Percentiles rank a stretch among this genome's conserved stretches.
These are phyloP conservation scores for Astrothelium subdiscretum DNA, from an alignment of 495 filamentous ascomycete genomes.

Conservation along the genomic window DNA sequence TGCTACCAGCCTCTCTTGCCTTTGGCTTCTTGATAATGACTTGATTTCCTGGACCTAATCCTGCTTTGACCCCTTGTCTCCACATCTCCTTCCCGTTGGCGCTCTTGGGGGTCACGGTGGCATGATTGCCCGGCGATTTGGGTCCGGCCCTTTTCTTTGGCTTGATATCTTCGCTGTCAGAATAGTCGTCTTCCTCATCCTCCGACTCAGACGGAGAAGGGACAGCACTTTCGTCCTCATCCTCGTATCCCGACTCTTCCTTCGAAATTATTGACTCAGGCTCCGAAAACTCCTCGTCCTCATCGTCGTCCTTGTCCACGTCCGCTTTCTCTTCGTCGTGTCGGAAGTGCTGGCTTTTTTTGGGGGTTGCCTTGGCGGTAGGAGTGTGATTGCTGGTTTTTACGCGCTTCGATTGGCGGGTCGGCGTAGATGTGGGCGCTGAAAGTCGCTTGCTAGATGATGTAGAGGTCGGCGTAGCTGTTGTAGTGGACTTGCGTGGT, in stretches of 20 bases:
- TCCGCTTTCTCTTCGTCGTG: too few relatives aligned
- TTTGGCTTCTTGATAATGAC: constrained; percentile 58
- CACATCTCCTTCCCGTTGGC: constrained; percentile 42
- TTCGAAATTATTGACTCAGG: constrained; percentile 17
- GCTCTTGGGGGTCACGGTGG: constrained; percentile 11
- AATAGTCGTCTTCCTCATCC: constrained; percentile 18
- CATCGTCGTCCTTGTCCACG: constrained; percentile 14
- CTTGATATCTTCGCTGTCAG: constrained; percentile 23
- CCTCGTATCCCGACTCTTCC: constrained; percentile 29
- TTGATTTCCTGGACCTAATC: constrained; percentile 49
- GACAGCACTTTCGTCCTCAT: constrained; percentile 20
- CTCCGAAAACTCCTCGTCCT: constrained; percentile 24
- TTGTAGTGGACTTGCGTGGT: neutral
- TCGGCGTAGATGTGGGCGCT: constrained; percentile 14
- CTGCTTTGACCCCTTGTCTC: constrained; percentile 44
- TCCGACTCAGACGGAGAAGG: constrained; percentile 20
- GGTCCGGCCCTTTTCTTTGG: constrained; percentile 18
- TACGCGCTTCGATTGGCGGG: constrained; percentile 35
- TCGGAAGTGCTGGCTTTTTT: constrained; percentile 49
- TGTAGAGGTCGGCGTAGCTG: neutral
- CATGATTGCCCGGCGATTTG: constrained; percentile 17
- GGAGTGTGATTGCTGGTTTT: constrained; percentile 25
- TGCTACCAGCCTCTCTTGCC: constrained; percentile 51
- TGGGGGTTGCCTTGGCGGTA: constrained; percentile 36
- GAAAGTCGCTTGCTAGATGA: constrained; percentile 24